phyloP scores from a whole-genome alignment of 73 alveolate species.

The Paraurostyla sp. region DNA sequence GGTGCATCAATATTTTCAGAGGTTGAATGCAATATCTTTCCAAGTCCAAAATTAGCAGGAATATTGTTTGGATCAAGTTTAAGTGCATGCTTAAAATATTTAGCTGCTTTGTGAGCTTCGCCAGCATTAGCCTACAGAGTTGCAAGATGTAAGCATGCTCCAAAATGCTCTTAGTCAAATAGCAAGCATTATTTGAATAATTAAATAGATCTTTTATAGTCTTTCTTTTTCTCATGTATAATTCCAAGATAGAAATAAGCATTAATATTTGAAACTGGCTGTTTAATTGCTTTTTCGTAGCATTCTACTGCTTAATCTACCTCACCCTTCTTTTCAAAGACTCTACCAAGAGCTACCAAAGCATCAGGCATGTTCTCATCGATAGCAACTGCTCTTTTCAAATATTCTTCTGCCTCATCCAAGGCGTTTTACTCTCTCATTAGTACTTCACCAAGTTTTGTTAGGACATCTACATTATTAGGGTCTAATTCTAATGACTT shows the following conservation, averaged over 20 bases:
- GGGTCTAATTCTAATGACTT: conserved; percentile 78
- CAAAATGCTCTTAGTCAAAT: conserved; percentile 84
- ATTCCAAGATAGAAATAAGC: conserved; percentile 88
- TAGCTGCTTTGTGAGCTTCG: conserved; percentile 87
- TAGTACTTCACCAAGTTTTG: conserved; percentile 88
- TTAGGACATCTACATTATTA: conserved; percentile 80
- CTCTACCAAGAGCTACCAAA: conserved; percentile 86
- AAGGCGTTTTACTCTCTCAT: conserved; percentile 64
- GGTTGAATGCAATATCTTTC: conserved; percentile 82
- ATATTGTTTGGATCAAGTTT: conserved; percentile 84
- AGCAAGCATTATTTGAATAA: conserved; percentile 73
- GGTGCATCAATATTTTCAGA: conserved; percentile 85
- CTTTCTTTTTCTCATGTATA: conserved; percentile 86
- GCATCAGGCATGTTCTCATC: conserved; percentile 89
- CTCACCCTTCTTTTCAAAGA: conserved; percentile 86
- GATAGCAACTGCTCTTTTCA: conserved; percentile 77
- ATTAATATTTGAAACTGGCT: conserved; percentile 80
- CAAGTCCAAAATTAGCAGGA: conserved; percentile 90
- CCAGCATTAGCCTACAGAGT: conserved; percentile 84
- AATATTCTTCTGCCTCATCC: conserved; percentile 83
- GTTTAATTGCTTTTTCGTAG: conserved; percentile 78
- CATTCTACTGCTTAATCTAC: conserved; percentile 79
- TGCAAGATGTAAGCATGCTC: conserved; percentile 90
- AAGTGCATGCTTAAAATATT: conserved; percentile 90
- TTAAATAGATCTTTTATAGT: conserved; percentile 77